phyloP scores from a whole-genome alignment of 164 flowering plant genomes.

The Protea cynaroides region DNA sequence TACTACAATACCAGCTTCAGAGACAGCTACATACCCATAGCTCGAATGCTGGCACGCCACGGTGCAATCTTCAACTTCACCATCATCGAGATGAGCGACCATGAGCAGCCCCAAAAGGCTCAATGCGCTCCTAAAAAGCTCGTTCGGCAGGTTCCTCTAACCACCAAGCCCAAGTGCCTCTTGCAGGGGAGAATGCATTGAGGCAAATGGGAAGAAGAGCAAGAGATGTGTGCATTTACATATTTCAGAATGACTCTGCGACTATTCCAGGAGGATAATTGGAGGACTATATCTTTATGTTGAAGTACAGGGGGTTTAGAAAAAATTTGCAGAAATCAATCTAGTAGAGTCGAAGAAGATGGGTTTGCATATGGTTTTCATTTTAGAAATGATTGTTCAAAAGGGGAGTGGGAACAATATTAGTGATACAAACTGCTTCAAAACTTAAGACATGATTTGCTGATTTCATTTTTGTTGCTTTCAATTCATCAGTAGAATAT shows the following conservation, averaged over 20 bases:
- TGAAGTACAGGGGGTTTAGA: too few relatives aligned
- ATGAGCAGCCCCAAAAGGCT: slow-evolving; percentile 92
- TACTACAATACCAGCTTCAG: slow-evolving; percentile 82
- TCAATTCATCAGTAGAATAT: too few relatives aligned
- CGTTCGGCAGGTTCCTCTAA: slow-evolving; percentile 72
- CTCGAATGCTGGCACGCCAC: slow-evolving; percentile 82
- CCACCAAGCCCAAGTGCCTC: slow-evolving; percentile 60
- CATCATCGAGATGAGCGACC: slow-evolving; percentile 91
- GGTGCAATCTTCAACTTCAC: slow-evolving; percentile 90
- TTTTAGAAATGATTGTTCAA: too few relatives aligned
- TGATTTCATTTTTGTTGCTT: too few relatives aligned
- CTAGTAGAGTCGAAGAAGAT: too few relatives aligned
- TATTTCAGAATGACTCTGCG: slow-evolving; percentile 84
- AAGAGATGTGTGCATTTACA: slow-evolving; percentile 86
- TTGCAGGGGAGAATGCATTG: slow-evolving; percentile 94
- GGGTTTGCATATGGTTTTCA: too few relatives aligned
- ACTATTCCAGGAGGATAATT: slow-evolving; percentile 75
- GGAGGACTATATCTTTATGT: too few relatives aligned
- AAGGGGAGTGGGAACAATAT: too few relatives aligned
- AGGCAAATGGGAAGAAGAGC: too few relatives aligned
- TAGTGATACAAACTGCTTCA: too few relatives aligned
- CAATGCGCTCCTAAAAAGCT: slow-evolving; percentile 80
- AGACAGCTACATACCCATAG: slow-evolving; percentile 90
- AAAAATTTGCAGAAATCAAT: not conserved
- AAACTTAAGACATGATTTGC: too few relatives aligned